Evolutionary conservation across 1,284 basidiomycete genomes (phyloP), one percentile per base, ranked within the genome.

Genomic region (Ustilago bromivora): DNA sequence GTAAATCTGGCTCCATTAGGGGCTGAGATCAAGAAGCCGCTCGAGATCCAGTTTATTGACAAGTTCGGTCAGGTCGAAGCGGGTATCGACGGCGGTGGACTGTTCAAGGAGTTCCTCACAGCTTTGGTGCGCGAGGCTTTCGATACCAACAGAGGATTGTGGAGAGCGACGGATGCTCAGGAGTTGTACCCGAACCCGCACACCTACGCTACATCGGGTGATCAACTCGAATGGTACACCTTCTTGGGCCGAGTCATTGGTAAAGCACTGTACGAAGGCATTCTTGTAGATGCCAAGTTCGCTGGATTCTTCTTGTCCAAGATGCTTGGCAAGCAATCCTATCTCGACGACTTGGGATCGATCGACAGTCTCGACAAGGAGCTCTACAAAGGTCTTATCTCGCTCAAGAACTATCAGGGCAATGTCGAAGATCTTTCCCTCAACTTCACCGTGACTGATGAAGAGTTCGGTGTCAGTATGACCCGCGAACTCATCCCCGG

Each of bases 101-200:
- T 99, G 9, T 98, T 98, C 89, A 99, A 99, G 85, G 97, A 98
- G 87, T 97, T 99, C 83, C 90, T 99, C 82, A 98, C 95, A 1
- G 87, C 87, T 84, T 88, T 81, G 72, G 88, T 86, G 61, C 95
- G 93, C 82, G 95, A 98, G 86, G 96, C 93, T 0, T 98, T 99
- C 77, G 95, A 99, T 82, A 93, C 93, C 0, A 91, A 98, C 83
- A 91, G 95, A 17, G 97, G 97, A 2, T 88, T 99, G 13, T 99
- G 96, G 96, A 88, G 95, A 49, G 91, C 91, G 34, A 99, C 92
- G 60, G 90, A 92, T 85, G 91, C 94, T 83, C 94, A 97, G 68
- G 94, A 98, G 87, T 88, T 99, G 57, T 99, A 98, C 85, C 96
- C 96, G 0, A 96, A 96, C 82, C 94, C 96, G 2, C 95, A 84